phyloP scores from a whole-genome alignment of 2,329 filamentous ascomycete genomes.

The Cladophialophora carrionii region DNA sequence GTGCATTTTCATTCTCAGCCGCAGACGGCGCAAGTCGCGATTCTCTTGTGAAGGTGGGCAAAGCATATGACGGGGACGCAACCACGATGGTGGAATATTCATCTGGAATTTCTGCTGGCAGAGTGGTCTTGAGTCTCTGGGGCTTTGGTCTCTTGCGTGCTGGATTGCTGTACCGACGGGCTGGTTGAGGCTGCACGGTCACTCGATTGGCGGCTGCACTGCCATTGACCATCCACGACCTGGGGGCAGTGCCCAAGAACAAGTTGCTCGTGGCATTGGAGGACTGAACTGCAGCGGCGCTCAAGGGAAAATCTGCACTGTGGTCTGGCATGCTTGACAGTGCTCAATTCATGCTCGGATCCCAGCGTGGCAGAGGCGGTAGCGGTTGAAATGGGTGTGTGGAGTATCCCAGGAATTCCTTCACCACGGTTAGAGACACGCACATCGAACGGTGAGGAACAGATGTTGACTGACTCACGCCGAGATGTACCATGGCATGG shows the following conservation, averaged over 20 bases:
- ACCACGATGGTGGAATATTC: background rate
- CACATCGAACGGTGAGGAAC: background rate
- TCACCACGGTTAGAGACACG: background rate
- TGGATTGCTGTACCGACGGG: background rate
- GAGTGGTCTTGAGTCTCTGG: background rate
- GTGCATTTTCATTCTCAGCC: background rate
- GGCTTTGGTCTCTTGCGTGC: background rate
- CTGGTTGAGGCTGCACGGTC: constrained; percentile 1
- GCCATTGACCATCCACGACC: constrained; percentile 46
- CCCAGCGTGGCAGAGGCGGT: background rate
- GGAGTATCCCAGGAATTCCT: background rate
- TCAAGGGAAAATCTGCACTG: background rate
- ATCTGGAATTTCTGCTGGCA: background rate
- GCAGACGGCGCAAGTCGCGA: background rate
- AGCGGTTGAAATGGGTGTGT: background rate
- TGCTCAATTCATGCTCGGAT: background rate
- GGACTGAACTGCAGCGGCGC: constrained; percentile 3
- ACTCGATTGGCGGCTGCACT: background rate
- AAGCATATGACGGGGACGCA: background rate
- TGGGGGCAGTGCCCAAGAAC: constrained; percentile 47
- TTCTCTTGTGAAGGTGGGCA: background rate
- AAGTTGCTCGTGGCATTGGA: constrained; percentile 47
- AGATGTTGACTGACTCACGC: background rate
- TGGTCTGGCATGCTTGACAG: background rate
- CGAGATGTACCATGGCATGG: background rate